Base-by-base conservation (phyloP, 192 early-diverging fungal genomes). In the Linnemannia schmuckeri region DNA sequence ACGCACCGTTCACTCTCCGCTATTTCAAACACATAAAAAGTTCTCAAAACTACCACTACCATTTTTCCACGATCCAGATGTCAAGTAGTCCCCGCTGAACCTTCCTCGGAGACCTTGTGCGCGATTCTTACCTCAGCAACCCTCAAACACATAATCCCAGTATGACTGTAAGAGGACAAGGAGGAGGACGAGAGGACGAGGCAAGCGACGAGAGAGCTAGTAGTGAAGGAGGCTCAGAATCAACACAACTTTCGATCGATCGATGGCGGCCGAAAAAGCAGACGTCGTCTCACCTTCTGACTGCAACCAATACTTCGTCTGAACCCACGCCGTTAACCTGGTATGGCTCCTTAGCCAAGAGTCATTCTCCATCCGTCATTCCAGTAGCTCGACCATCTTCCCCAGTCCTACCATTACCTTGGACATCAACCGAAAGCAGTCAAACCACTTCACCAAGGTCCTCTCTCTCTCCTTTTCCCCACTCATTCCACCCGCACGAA, bases 51-150 rank as follows among this genome's bases (percentile, higher is more conserved):
- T 27, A 7, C 61, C 27, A 33, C 15, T 66, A 30, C 30, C 27
- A 66, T 15, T 27, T 8, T 61, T 33, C 61, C 61, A 35, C 61
- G 30, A 66, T 13, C 12, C 61, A 66, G 10, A 66, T 66, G 61
- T 66, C 9, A 30, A 66, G 12, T 66, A 30, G 27, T 6, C 33
- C 61, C 61, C 10, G 30, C 30, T 66, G 12, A 66, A 15, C 61
- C 33, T 30, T 66, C 61, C 61, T 66, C 61, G 61, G 61, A 33
- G 27, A 27, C 9, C 61, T 66, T 63, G 24, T 9, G 8, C 27
- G 61, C 27, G 61, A 66, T 66, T 66, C 30, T 66, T 66, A 66
- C 61, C 61, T 66, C 61, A 66, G 61, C 61, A 66, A 66, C 61
- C 33, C 10, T 63, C 61, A 66, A 27, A 41, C 41, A 17, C 40